Evolutionary conservation across 140 eudicot genomes (phyloP).

Genomic region (Oenanthe javanica): DNA sequence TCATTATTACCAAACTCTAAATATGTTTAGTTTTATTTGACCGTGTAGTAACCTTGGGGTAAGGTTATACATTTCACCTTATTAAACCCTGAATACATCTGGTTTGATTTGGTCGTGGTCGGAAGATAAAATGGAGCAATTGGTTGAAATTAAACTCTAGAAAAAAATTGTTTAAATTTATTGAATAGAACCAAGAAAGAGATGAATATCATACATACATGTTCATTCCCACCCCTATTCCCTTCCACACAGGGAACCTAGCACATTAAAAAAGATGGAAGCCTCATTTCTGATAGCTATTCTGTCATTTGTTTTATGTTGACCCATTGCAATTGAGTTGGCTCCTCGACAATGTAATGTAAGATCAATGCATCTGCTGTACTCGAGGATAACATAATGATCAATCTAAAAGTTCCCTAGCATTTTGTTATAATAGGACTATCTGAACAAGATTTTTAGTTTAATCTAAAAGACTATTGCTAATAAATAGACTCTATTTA

Average conservation of each 20-base stretch:
- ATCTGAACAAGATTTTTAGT: neutral
- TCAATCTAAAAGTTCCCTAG: neutral
- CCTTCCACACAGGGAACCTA: neutral
- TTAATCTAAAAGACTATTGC: no score
- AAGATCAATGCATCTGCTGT: neutral
- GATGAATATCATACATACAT: neutral
- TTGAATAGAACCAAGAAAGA: neutral
- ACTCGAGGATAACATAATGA: neutral
- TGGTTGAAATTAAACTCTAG: neutral
- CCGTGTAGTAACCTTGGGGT: no score
- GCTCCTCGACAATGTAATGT: neutral
- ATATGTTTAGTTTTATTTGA: no score
- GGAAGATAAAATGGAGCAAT: neutral
- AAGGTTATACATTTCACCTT: neutral
- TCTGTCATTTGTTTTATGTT: neutral
- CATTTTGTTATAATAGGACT: neutral
- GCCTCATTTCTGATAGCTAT: neutral
- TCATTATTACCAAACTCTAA: no score
- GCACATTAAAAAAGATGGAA: neutral
- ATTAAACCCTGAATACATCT: neutral
- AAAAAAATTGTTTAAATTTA: neutral
- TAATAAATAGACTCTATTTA: no score
- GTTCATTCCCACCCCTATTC: neutral
- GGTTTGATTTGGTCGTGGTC: neutral
- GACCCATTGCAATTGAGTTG: neutral